Conservation (phyloP, 2,329 filamentous ascomycete species). For the Pyricularia sp. region DNA sequence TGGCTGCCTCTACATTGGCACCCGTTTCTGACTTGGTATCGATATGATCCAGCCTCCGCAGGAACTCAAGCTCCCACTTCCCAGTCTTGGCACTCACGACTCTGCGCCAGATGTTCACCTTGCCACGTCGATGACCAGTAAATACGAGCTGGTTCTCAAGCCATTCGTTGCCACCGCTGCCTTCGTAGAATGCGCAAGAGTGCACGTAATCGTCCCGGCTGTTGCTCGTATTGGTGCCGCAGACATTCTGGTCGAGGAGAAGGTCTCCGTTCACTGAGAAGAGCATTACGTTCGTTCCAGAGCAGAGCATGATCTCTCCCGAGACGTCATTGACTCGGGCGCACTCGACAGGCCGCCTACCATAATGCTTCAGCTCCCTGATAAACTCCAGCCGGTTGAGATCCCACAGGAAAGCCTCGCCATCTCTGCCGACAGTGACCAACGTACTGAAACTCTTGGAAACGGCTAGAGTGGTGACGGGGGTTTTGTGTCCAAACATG, state of each 20-base stretch:
- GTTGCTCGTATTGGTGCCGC: slow-evolving; percentile 33
- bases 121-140: slow-evolving; percentile 75
- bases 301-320: slow-evolving; percentile 81
- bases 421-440: slow-evolving; percentile 73
- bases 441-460: slow-evolving; percentile 85
- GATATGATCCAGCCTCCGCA: slow-evolving; percentile 74
- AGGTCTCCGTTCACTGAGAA: slow-evolving; percentile 84
- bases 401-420: slow-evolving; percentile 82
- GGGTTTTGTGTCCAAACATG: slow-evolving; percentile 79
- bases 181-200: slow-evolving; percentile 88
- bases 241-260: slow-evolving; percentile 74
- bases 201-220: slow-evolving; percentile 61
- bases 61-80: slow-evolving; percentile 66
- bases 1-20: slow-evolving; percentile 53
- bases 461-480: slow-evolving; percentile 69
- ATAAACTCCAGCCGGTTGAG: slow-evolving; percentile 85
- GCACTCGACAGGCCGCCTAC: slow-evolving; percentile 46
- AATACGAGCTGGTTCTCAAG: slow-evolving; percentile 78
- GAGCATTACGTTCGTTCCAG: slow-evolving; percentile 62
- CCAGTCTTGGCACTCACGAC: slow-evolving; percentile 42
- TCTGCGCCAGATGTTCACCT: slow-evolving; percentile 70
- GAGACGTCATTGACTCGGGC: slow-evolving; percentile 83
- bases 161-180: slow-evolving; percentile 82
- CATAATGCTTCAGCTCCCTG: slow-evolving; percentile 48
- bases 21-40: slow-evolving; percentile 56